Base-by-base conservation (phyloP, 202 grass and related monocot genomes). In the Setaria italica region DNA sequence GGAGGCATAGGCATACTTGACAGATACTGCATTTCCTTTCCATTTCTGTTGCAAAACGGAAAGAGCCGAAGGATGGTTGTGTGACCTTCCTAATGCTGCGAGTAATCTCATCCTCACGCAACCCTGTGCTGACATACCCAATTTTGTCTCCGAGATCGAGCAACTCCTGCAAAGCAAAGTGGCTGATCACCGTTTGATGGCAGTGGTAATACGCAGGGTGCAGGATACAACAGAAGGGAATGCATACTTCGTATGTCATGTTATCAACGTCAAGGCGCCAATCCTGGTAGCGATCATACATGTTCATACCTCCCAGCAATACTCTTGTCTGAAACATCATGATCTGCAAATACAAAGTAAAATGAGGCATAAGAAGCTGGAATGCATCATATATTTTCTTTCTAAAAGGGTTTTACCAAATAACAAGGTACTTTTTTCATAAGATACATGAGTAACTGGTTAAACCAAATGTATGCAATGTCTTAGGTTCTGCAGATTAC, bases 281-380 rank as follows among this genome's bases (percentile, higher is more conserved):
- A 80, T 94, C 92, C 63, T 82, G 89, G 79, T 97, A 90, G 55
- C 85, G 82, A 55, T 99, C 97, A 72, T 87, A 89, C 62, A 93
- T 75, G 73, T 83, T 94, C 88, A 95, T 89, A 69, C 97, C 94
- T 62, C 94, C 94, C 72, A 99, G 88, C 67, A 97, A 56, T 56
- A 99, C 89, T 86, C 97, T 89, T 82, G 94, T 97, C 62, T 92
- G 94, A 85, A 96, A 99, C 92, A 99, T 89, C 97, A 97, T 99
- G 46, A 99, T 94, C 97, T 99, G 87, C 67, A 45, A 79, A 67
- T 34, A 48, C 48, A 67, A 84, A 51, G 17, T 0, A 45, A 64
- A 37, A 60, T 42, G 4, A 53, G 73, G 30, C 37, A 13, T 55
- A 54, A 34, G 33, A 37, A 82, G 66, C 71, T 8, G 46, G 32